Percentiles rank a stretch among this genome's conserved stretches.
These are phyloP conservation scores for Zasmidium cellare DNA, from an alignment of 2,329 filamentous ascomycete genomes.

Conservation along the genomic window DNA sequence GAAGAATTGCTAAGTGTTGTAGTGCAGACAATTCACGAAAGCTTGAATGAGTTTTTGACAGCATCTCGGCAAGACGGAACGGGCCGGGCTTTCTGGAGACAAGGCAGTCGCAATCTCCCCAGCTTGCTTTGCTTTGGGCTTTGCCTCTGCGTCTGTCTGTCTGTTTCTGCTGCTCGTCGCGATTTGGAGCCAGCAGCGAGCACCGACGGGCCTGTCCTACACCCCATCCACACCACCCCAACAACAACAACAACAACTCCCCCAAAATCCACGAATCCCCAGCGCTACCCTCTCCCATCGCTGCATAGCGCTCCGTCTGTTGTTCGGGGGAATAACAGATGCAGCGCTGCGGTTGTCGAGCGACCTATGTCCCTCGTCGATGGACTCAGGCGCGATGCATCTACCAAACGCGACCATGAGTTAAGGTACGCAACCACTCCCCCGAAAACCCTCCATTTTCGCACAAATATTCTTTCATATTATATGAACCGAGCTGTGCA, in stretches of 20 bases:
- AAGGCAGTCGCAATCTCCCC: background rate
- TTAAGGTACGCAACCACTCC: slow-evolving; percentile 6
- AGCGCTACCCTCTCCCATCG: background rate
- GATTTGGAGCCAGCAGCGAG: background rate
- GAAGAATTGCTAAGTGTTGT: too few relatives aligned
- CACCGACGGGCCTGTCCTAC: background rate
- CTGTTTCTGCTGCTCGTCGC: slow-evolving; percentile 1
- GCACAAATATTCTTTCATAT: background rate
- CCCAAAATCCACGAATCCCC: background rate
- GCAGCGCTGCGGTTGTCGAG: slow-evolving; percentile 41
- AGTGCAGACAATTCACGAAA: too few relatives aligned
- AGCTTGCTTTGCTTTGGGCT: too few relatives aligned
- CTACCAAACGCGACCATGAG: slow-evolving; percentile 4
- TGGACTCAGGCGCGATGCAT: slow-evolving; percentile 45
- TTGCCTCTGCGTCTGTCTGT: background rate
- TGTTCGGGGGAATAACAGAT: slow-evolving; percentile 46
- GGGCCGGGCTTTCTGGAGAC: background rate
- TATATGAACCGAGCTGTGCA: background rate
- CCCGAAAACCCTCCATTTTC: background rate
- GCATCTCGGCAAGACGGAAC: too few relatives aligned
- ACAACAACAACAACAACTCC: background rate
- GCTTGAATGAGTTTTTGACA: too few relatives aligned
- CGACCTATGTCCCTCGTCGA: slow-evolving; percentile 51
- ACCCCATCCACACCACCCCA: too few relatives aligned
- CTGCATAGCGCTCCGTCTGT: slow-evolving; percentile 21